Conservation (phyloP, 768 basidiomycete genomes). For the Pluteus cervinus region DNA sequence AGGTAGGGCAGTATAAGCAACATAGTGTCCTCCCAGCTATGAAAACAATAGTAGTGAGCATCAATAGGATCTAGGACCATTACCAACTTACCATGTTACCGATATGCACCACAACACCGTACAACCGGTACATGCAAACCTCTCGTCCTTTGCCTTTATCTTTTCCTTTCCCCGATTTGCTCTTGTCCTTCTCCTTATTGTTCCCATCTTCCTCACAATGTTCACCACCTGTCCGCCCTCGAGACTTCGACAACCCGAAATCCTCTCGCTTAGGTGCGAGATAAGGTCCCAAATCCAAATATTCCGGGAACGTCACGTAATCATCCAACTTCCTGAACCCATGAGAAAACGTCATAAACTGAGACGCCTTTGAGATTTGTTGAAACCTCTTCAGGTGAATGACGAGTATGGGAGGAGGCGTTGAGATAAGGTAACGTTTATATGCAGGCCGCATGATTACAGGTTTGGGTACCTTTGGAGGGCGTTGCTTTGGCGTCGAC, state of each 20-base stretch:
- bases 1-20: constrained; percentile 78
- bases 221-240: constrained; percentile 9
- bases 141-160: constrained; percentile 24
- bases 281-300: constrained; percentile 80
- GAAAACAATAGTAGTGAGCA: constrained; percentile 9
- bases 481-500: no score
- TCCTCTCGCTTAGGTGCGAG: constrained; percentile 77
- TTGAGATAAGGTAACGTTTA: constrained; percentile 90
- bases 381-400: constrained; percentile 95
- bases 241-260: constrained; percentile 48
- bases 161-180: constrained; percentile 14
- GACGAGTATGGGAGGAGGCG: constrained; percentile 81
- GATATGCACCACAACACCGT: constrained; percentile 82
- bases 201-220: background rate
- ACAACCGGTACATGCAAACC: constrained; percentile 60
- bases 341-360: constrained; percentile 46
- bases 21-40: constrained; percentile 85
- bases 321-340: constrained; percentile 90
- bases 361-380: constrained; percentile 61
- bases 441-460: constrained; percentile 79
- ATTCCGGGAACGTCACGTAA: constrained; percentile 84
- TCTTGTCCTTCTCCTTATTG: constrained; percentile 11
- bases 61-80: constrained; percentile 2
- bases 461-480: constrained; percentile 39
- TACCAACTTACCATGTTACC: constrained; percentile 69